Percentiles rank a stretch among this genome's conserved stretches.
Conservation (phyloP, 2,329 filamentous ascomycete species). For the Monilinia polystroma region DNA sequence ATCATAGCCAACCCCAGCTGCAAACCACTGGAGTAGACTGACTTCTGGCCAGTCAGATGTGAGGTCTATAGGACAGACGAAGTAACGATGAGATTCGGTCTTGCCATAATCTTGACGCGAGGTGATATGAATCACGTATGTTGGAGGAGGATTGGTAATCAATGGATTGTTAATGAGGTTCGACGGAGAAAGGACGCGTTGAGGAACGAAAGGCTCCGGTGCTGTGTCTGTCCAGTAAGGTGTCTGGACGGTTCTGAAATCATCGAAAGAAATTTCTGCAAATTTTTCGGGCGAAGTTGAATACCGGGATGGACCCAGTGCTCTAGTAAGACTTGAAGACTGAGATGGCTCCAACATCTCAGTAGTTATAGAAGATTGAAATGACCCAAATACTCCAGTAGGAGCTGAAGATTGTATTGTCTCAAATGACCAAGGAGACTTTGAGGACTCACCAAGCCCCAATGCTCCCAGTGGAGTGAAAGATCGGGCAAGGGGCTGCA, state of each 20-base stretch:
- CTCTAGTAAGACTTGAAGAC: neutral
- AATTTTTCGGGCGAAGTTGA: conserved; percentile 2
- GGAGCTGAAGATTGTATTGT: neutral
- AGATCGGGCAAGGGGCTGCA: neutral
- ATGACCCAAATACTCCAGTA: neutral
- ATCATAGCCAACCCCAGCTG: conserved; percentile 32
- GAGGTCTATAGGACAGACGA: conserved; percentile 30
- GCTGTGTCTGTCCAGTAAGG: conserved; percentile 6
- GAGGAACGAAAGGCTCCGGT: conserved; percentile 21
- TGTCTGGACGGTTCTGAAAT: neutral
- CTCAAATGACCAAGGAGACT: neutral
- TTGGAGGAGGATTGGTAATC: conserved; percentile 24
- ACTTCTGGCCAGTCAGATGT: conserved; percentile 35
- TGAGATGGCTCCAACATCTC: neutral
- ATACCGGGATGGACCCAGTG: neutral
- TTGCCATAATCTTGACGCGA: conserved; percentile 34
- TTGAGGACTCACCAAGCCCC: neutral
- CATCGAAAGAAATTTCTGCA: conserved; percentile 13
- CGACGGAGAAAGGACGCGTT: conserved; percentile 29
- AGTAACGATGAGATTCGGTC: conserved; percentile 37
- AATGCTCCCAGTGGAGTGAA: neutral
- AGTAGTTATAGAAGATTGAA: neutral
- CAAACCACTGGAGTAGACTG: conserved; percentile 34
- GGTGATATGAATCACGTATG: conserved; percentile 36
- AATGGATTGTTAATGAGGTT: conserved; percentile 33